Conservation (phyloP, 2,329 filamentous ascomycete species). For the Fusarium brevicatenulatum region DNA sequence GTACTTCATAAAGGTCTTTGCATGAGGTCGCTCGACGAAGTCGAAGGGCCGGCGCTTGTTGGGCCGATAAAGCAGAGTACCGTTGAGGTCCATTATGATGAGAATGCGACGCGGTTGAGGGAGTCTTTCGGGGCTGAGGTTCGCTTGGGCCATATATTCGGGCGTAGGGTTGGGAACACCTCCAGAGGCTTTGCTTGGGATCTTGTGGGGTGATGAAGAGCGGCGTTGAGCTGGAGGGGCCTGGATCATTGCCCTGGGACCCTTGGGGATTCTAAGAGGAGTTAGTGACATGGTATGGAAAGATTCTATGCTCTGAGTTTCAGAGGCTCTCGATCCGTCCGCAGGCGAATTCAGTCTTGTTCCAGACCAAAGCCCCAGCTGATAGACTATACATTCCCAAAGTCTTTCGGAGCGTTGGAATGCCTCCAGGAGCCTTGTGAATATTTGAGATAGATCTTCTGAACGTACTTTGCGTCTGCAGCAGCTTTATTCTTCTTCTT, state of each 20-base stretch:
- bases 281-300: neutral
- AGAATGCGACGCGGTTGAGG: conserved; percentile 71
- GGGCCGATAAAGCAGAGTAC: conserved; percentile 83
- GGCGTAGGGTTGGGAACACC: conserved; percentile 69
- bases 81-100: conserved; percentile 91
- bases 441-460: neutral
- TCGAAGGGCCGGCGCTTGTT: conserved; percentile 56
- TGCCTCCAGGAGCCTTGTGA: neutral
- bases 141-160: conserved; percentile 69
- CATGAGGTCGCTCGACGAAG: conserved; percentile 74
- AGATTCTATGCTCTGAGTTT: neutral
- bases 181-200: conserved; percentile 57
- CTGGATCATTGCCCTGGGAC: conserved; percentile 2
- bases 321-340: neutral
- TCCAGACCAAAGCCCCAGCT: no score
- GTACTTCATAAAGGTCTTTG: conserved; percentile 76
- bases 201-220: conserved; percentile 8
- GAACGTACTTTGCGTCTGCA: neutral
- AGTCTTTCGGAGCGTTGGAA: neutral
- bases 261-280: conserved; percentile 6
- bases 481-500: neutral
- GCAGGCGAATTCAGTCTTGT: neutral
- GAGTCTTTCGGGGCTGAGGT: conserved; percentile 54
- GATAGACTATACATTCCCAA: neutral
- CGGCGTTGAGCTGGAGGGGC: neutral